phyloP scores from a whole-genome alignment of 2,329 filamentous ascomycete species.

The Fusarium bactridioides region DNA sequence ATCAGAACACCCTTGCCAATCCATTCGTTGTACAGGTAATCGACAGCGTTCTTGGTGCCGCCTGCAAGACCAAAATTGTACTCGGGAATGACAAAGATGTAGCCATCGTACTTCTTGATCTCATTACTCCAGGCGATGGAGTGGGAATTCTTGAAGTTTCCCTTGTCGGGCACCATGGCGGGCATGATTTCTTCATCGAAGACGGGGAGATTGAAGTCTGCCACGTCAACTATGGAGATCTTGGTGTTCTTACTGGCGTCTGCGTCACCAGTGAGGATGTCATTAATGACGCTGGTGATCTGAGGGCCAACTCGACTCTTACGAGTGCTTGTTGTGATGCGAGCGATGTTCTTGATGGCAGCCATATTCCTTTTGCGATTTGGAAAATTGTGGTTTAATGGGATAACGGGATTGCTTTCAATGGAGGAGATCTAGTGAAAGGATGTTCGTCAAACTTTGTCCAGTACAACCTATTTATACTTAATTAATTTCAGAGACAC shows the following conservation, averaged over 20 bases:
- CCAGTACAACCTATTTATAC: not conserved
- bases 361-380: not conserved
- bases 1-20: slow-evolving; percentile 19
- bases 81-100: slow-evolving; percentile 60
- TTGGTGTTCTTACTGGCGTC: not conserved
- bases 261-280: slow-evolving; percentile 10
- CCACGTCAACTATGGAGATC: slow-evolving; percentile 12
- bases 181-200: slow-evolving; percentile 54
- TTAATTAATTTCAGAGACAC: accelerated
- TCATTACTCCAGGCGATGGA: slow-evolving; percentile 54
- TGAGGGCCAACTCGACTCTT: slow-evolving; percentile 11
- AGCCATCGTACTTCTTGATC: slow-evolving; percentile 55
- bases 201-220: slow-evolving; percentile 50
- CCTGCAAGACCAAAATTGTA: slow-evolving; percentile 66
- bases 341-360: slow-evolving; percentile 10
- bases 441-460: not conserved
- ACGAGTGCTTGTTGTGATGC: slow-evolving; percentile 19
- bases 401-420: not conserved
- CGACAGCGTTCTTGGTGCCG: slow-evolving; percentile 67
- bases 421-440: not conserved
- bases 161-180: slow-evolving; percentile 46
- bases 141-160: slow-evolving; percentile 50
- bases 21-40: slow-evolving; percentile 67
- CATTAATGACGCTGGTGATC: not conserved
- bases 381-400: accelerated